Evolutionary conservation across 2,329 filamentous ascomycete species (phyloP), one percentile per base, ranked within the genome.

Genomic region (Aspergillus pseudoglaucus): DNA sequence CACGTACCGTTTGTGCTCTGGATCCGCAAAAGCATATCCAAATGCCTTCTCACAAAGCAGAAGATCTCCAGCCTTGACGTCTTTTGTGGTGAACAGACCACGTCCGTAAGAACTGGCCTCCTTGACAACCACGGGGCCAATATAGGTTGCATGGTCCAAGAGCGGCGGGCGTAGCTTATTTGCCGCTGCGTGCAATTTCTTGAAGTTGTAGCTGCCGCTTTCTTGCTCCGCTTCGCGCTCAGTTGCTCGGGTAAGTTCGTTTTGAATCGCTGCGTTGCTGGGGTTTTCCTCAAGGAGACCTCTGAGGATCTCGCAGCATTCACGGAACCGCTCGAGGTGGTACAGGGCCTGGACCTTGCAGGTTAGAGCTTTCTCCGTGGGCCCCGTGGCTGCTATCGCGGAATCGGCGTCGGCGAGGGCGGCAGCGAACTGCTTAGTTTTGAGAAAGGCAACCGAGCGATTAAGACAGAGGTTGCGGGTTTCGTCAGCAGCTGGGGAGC

Each of bases 31-130:
- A 8, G 49, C 52, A 55, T 78, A 69, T 0, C 60, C 59, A 53
- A 81, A 79, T 0, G 78, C 77, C 51, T 81, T 82, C 50, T 82
- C 79, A 42, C 76, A 81, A 1, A 82, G 54, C 0, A 82, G 58
- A 2, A 81, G 62, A 3, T 80, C 74, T 0, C 78, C 78, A 0
- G 73, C 69, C 33, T 67, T 64, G 2, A 82, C 74, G 0, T 64
- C 54, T 17, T 64, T 60, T 0, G 71, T 77, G 0, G 74, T 75
- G 54, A 81, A 82, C 0, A 81, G 59, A 0, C 79, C 79, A 2
- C 69, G 67, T 2, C 77, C 78, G 15, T 69, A 65, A 7, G 61
- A 69, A 1, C 60, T 57, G 1, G 73, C 72, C 6, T 58, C 39
- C 30, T 65, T 70, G 0, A 80, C 54, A 39, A 66, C 59, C 1